Evolutionary conservation across 768 basidiomycete genomes (phyloP).

Genomic region (Amanita rubescens): DNA sequence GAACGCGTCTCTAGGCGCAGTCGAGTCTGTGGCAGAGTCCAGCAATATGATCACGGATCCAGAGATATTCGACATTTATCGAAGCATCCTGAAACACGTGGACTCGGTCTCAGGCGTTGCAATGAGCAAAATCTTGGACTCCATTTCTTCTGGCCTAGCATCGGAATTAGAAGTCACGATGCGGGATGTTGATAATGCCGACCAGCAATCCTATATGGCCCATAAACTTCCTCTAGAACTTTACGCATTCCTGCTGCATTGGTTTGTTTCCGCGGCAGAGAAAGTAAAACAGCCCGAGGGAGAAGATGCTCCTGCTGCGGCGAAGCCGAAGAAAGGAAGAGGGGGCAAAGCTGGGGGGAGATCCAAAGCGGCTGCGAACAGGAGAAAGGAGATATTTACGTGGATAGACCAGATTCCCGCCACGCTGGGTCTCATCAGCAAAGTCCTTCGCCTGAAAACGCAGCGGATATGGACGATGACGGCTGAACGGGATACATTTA

Average conservation of each 20-base stretch:
- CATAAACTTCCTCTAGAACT: conserved; percentile 81
- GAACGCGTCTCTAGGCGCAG: conserved; percentile 45
- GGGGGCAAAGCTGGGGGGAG: conserved; percentile 46
- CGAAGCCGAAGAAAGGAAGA: conserved; percentile 48
- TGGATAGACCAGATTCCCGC: conserved; percentile 75
- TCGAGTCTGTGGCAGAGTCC: conserved; percentile 71
- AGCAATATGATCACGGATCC: conserved; percentile 64
- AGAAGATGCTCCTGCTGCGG: conserved; percentile 38
- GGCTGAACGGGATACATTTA: conserved; percentile 78
- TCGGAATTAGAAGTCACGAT: conserved; percentile 66
- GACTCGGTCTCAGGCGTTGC: conserved; percentile 51
- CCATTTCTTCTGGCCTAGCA: conserved; percentile 68
- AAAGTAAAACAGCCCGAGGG: conserved; percentile 53
- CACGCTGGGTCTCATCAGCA: conserved; percentile 63
- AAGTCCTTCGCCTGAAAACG: conserved; percentile 55
- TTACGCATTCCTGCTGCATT: conserved; percentile 87
- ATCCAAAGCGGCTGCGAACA: conserved; percentile 29
- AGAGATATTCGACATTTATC: conserved; percentile 74
- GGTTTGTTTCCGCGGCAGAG: conserved; percentile 82
- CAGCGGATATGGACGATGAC: conserved; percentile 88
- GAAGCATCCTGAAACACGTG: conserved; percentile 73
- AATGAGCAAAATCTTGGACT: conserved; percentile 86
- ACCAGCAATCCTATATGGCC: conserved; percentile 47
- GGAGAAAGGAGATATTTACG: conserved; percentile 51
- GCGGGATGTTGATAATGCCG: conserved; percentile 63